Evolutionary conservation across 2,329 filamentous ascomycete species (phyloP), one percentile per base, ranked within the genome.

Genomic region (Bretziella fagacearum): DNA sequence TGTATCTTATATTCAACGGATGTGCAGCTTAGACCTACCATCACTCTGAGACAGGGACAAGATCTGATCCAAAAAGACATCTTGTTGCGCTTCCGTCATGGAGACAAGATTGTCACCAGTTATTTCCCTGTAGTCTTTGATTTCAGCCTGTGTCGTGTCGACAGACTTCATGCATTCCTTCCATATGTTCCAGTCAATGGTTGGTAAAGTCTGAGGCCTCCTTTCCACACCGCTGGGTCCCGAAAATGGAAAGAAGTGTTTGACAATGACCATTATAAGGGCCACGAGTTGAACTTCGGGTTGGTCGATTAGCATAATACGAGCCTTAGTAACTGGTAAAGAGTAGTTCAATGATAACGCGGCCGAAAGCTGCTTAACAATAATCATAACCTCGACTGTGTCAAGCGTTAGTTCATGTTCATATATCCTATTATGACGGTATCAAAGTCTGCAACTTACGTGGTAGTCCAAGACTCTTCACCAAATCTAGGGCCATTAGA

Each of bases 211-310:
- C 53, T 15, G 32, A 2, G 49, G 45, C 40, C 30, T 35, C 11
- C 29, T 23, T 11, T n/a, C 20, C 29, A 46, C 15, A 65, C 67
- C 29, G 57, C 60, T 6, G 69, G 71, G 53, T 67, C 56, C 18
- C 65, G 64, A 55, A 37, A 94, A 75, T 0, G 89, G 84, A 55
- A 84, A 86, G 17, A 81, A 67, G 2, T 94, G 60, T 55, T 95
- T 95, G 3, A 81, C 77, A 3, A 81, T 76, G 11, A 93, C 69
- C 2, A 94, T 65, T 3, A 94, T 60, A 3, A 84, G 64, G 3
- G 78, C 69, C 47, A 85, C 67, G 1, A 95, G 63, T 36, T 82
- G 73, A 4, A 83, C 66, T 56, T 96, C 91, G 0, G 91, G 85
- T 52, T 81, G 71, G 44, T 76, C 67, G 13, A 78, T 44, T 3